These are phyloP conservation scores for Amanita muscaria DNA, from an alignment of 768 basidiomycete genomes.

Conservation along the genomic window DNA sequence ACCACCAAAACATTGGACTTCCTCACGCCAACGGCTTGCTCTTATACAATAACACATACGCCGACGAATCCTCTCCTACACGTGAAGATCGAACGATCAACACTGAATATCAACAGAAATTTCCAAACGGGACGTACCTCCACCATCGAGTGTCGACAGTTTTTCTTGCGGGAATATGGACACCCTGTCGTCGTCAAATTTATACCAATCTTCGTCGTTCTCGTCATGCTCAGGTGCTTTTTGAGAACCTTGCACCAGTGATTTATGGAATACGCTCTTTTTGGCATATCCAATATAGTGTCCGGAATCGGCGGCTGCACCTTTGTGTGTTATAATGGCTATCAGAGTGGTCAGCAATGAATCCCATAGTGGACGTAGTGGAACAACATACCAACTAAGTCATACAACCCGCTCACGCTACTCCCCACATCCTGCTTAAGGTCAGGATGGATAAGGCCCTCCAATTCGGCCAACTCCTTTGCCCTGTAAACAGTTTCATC, in stretches of 20 bases:
- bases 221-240: no score
- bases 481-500: constrained; percentile 57
- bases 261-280: constrained; percentile 64
- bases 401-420: constrained; percentile 79
- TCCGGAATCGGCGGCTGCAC: constrained; percentile 87
- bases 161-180: constrained; percentile 81
- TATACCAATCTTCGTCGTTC: constrained; percentile 85
- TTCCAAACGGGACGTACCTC: constrained; percentile 33
- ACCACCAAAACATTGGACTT: no score
- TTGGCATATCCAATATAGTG: constrained; percentile 94
- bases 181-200: constrained; percentile 95
- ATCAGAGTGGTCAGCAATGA: constrained; percentile 10
- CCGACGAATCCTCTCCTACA: constrained; percentile 65
- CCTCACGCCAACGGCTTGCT: constrained; percentile 33
- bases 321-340: constrained; percentile 97
- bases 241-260: no score
- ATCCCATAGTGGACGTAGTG: background rate
- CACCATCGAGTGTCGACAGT: constrained; percentile 77
- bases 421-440: constrained; percentile 62
- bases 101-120: background rate
- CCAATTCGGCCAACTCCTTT: constrained; percentile 59
- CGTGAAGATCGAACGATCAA: background rate
- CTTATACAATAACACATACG: constrained; percentile 85
- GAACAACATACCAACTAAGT: constrained; percentile 67
- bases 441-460: constrained; percentile 51